A percentile compares a stretch with the other conserved stretches of the same genome.
These are phyloP conservation scores for Pharus latifolius DNA, from an alignment of 176 grass and related monocot genomes.

Conservation along the genomic window DNA sequence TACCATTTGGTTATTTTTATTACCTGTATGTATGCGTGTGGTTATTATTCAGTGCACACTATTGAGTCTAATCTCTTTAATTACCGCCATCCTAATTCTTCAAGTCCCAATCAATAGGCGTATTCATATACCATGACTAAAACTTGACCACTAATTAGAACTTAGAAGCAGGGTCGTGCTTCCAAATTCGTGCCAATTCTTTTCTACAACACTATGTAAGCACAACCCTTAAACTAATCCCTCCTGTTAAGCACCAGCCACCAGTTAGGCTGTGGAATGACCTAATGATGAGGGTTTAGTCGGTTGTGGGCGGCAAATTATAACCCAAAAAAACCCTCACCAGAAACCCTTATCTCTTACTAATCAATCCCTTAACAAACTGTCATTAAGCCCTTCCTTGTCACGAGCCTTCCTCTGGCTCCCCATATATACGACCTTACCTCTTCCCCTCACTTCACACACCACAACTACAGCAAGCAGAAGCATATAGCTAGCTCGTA, in stretches of 20 bases:
- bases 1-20: not conserved
- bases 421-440: slow-evolving; percentile 40
- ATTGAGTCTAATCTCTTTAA: not conserved
- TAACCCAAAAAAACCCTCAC: slow-evolving; percentile 6
- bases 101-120: not conserved
- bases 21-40: not conserved
- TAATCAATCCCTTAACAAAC: slow-evolving; percentile 10
- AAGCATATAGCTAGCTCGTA: not conserved
- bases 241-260: slow-evolving; percentile 19
- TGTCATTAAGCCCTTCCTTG: slow-evolving; percentile 4
- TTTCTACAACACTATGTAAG: slow-evolving; percentile 15
- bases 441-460: slow-evolving; percentile 11
- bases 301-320: slow-evolving; percentile 66
- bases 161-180: not conserved
- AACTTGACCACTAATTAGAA: not conserved
- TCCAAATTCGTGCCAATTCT: not conserved
- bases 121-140: not conserved
- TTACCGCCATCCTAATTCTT: not conserved
- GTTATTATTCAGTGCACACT: not conserved
- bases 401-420: not conserved
- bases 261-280: slow-evolving; percentile 11
- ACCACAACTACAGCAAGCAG: slow-evolving; percentile 4
- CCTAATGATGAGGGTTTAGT: slow-evolving; percentile 48
- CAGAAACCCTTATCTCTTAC: slow-evolving; percentile 13
- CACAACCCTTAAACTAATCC: not conserved